These are phyloP conservation scores for Auxenochlorella pyrenoidosa DNA, from an alignment of 139 green algal species.

Conservation along the genomic window DNA sequence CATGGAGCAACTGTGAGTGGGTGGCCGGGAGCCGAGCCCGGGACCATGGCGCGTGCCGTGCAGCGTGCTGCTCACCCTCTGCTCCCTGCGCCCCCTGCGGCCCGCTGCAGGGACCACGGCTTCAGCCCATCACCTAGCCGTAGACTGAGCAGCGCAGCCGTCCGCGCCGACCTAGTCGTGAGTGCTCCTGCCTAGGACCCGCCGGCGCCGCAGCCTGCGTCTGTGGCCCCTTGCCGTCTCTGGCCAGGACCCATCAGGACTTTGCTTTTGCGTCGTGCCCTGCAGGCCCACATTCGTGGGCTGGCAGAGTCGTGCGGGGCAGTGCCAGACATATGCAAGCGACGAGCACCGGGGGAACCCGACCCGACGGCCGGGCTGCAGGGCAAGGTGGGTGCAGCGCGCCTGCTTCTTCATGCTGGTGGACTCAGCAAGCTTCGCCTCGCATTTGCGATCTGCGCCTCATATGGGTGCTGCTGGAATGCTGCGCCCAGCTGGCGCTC, in stretches of 20 bases:
- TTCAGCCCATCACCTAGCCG: neutral
- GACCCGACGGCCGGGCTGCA: neutral
- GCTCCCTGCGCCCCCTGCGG: neutral
- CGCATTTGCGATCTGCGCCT: neutral
- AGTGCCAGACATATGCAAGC: constrained; percentile 40
- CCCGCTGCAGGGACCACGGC: neutral
- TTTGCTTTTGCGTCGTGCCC: neutral
- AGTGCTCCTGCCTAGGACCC: neutral
- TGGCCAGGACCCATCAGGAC: neutral
- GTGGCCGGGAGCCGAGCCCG: neutral
- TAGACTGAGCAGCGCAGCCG: constrained; percentile 12
- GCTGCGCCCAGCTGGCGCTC: too few relatives aligned
- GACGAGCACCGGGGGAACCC: constrained; percentile 16
- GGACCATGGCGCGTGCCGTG: neutral
- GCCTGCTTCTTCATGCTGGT: neutral
- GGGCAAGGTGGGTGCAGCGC: neutral
- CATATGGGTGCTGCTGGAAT: too few relatives aligned
- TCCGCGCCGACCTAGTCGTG: constrained; percentile 32
- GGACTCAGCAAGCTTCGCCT: neutral
- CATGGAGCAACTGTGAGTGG: constrained; percentile 24
- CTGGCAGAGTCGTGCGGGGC: constrained; percentile 16
- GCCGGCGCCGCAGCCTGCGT: neutral
- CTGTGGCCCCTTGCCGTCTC: neutral
- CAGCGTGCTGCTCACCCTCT: neutral
- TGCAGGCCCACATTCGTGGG: constrained; percentile 27